These are phyloP conservation scores for Scalesia atractyloides DNA, from an alignment of 129 eudicot genomes.

Conservation along the genomic window DNA sequence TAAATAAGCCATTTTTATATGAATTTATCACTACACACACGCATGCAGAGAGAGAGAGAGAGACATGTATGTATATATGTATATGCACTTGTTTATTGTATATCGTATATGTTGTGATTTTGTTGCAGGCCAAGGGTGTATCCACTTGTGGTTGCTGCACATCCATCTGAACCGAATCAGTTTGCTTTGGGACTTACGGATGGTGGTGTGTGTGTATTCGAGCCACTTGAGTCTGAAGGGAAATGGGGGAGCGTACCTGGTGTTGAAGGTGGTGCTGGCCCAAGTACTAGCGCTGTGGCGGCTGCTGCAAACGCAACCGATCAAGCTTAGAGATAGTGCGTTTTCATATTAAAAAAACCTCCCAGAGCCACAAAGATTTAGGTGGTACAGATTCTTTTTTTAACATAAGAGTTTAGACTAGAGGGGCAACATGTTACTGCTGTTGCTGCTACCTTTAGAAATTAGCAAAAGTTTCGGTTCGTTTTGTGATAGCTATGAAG, in stretches of 20 bases:
- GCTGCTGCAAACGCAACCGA: conserved; percentile 49
- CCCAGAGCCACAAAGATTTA: conserved; percentile 22
- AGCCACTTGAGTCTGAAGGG: conserved; percentile 84
- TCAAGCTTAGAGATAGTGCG: conserved; percentile 57
- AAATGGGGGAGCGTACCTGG: conserved; percentile 75
- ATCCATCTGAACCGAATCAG: conserved; percentile 75
- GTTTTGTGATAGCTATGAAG: conserved; percentile 15
- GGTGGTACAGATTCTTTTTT: conserved; percentile 11
- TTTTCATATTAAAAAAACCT: not conserved
- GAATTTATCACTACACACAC: too few relatives aligned
- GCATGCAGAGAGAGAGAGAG: too few relatives aligned
- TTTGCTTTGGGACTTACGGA: conserved; percentile 85
- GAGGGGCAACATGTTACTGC: not conserved
- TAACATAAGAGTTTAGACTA: conserved; percentile 28
- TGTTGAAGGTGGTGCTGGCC: conserved; percentile 57
- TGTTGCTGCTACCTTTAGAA: conserved; percentile 22
- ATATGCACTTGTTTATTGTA: not conserved
- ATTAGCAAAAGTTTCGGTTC: conserved; percentile 14
- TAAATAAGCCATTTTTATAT: not conserved
- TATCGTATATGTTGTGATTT: conserved; percentile 15
- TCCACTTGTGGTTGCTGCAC: conserved; percentile 83
- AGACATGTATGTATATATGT: too few relatives aligned
- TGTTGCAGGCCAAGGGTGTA: conserved; percentile 57
- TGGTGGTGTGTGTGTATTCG: conserved; percentile 73
- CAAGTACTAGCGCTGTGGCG: conserved; percentile 50